Percentiles rank a stretch among this genome's conserved stretches.
Conservation (phyloP, 108 stramenopile species). For the Cyclostephanos tholiformis region DNA sequence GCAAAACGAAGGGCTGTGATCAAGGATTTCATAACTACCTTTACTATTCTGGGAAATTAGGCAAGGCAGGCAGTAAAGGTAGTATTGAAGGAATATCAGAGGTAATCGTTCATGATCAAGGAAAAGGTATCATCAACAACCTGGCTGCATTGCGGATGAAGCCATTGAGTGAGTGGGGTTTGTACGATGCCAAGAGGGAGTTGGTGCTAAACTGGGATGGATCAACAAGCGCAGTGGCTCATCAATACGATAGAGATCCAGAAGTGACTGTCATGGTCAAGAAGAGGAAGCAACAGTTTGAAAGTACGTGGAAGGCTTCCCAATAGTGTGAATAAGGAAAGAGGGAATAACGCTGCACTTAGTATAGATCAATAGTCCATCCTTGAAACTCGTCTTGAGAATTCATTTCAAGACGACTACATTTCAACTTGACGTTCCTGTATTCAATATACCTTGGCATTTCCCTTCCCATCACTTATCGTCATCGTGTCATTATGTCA, state of each 20-base stretch:
- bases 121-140: slow-evolving; percentile 84
- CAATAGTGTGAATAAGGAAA: neutral
- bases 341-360: neutral
- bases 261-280: slow-evolving; percentile 56
- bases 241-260: slow-evolving; percentile 87
- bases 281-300: slow-evolving; percentile 23
- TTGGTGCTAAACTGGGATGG: slow-evolving; percentile 83
- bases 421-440: no score
- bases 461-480: no score
- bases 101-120: slow-evolving; percentile 79
- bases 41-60: slow-evolving; percentile 69
- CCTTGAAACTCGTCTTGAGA: no score
- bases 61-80: slow-evolving; percentile 4
- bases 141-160: slow-evolving; percentile 72
- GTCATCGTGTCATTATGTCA: no score
- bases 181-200: slow-evolving; percentile 57
- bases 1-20: slow-evolving; percentile 78
- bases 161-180: slow-evolving; percentile 68
- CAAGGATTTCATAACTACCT: slow-evolving; percentile 89
- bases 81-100: slow-evolving; percentile 55
- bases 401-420: no score
- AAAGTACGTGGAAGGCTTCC: slow-evolving; percentile 25
- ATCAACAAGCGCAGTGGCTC: slow-evolving; percentile 72
- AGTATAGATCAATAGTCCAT: neutral
- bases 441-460: no score